Base-by-base conservation (phyloP, 73 alveolate species). In the Durusdinium trenchii region DNA sequence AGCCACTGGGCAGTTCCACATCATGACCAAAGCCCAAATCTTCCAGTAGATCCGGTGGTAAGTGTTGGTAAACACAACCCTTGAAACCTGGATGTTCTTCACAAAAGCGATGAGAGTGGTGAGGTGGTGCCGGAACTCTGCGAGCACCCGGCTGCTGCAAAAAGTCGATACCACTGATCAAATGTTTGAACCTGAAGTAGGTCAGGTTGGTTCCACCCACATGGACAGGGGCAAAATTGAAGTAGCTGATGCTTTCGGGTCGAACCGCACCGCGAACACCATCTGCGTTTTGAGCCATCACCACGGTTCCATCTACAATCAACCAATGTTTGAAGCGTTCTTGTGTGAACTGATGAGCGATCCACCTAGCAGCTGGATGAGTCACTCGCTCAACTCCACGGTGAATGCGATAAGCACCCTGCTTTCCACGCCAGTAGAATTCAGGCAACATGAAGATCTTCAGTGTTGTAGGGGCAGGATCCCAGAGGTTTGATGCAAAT, bases 281-380 rank as follows among this genome's bases (percentile, higher is more conserved):
- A 50, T 91, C 98, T 1, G 98, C 98, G 20, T 30, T 78, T 51
- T 91, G 87, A 45, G 98, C 98, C 98, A 91, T 67, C 75, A 91
- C 89, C 47, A 91, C 98, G 23, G 98, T 91, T 7, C 98, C 98
- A 50, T 91, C 98, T 47, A 91, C 89, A 42, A 91, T 50, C 82
- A 86, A 40, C 98, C 98, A 91, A 40, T 91, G 98, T 45, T 91
- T 91, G 98, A 91, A 91, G 78, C 98, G 98, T 23, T 91, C 98
- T 18, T 91, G 90, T 1, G 90, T 57, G 36, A 91, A 91, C 32
- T 60, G 87, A 18, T 91, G 98, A 48, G 67, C 46, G 35, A 91
- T 67, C 98, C 98, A 91, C 30, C 48, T 54, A 43, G 98, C 98
- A 36, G 98, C 38, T 36, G 98, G 90, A 52, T 67, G 87, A 38